These are phyloP conservation scores for Auricularia sp. DNA, from an alignment of 768 basidiomycete species.

Conservation along the genomic window DNA sequence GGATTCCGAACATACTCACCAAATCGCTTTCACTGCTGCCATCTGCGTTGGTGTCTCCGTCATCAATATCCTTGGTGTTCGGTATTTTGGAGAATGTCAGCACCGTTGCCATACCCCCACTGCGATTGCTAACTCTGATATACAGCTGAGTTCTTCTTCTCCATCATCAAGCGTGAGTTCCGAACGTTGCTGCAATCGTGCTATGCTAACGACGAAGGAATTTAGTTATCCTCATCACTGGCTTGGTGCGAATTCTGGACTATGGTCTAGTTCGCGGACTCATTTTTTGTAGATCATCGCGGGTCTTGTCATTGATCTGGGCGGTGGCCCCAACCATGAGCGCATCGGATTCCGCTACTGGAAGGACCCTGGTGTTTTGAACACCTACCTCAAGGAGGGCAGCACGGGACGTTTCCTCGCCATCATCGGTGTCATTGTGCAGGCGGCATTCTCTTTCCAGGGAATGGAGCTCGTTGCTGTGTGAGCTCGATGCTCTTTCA, in stretches of 20 bases:
- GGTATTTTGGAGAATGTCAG: constrained; percentile 59
- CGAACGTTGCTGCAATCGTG: neutral
- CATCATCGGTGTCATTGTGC: constrained; percentile 34
- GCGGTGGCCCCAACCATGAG: constrained; percentile 46
- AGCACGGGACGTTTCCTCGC: constrained; percentile 30
- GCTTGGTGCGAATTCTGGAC: constrained; percentile 29
- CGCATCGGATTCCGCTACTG: constrained; percentile 36
- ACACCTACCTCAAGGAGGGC: constrained; percentile 8
- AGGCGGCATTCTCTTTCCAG: constrained; percentile 66
- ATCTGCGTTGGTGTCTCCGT: constrained; percentile 46
- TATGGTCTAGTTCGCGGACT: neutral
- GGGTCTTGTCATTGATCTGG: constrained; percentile 46
- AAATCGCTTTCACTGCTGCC: constrained; percentile 47
- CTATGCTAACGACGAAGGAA: constrained; percentile 10
- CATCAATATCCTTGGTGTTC: constrained; percentile 66
- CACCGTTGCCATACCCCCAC: neutral
- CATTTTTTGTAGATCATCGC: constrained; percentile 22
- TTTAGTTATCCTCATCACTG: constrained; percentile 48
- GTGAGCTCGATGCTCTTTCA: constrained; percentile 26
- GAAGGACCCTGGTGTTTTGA: constrained; percentile 20
- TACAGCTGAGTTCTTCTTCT: constrained; percentile 55
- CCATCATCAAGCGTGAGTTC: constrained; percentile 50
- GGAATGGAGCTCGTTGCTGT: constrained; percentile 69
- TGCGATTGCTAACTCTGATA: neutral
- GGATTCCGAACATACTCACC: constrained; percentile 27